These are phyloP conservation scores for Epichloe bromicola DNA, from an alignment of 2,329 filamentous ascomycete species.

Conservation along the genomic window DNA sequence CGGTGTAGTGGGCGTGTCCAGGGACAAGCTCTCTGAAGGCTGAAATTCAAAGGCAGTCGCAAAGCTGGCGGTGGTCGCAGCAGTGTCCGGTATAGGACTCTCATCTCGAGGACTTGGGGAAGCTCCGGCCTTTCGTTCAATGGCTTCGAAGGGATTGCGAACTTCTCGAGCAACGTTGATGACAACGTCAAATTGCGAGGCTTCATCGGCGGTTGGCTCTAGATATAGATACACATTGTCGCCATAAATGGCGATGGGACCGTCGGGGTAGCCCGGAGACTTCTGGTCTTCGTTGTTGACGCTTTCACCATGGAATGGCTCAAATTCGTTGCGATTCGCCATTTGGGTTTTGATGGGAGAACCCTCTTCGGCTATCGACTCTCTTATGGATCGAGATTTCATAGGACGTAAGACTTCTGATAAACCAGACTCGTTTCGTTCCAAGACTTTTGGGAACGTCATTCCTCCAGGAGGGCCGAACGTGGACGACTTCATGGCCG, in stretches of 20 bases:
- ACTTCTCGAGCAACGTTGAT: conserved; percentile 79
- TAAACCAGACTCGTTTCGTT: conserved; percentile 47
- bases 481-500: conserved; percentile 42
- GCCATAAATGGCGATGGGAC: conserved; percentile 69
- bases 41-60: conserved; percentile 48
- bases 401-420: conserved; percentile 44
- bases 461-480: conserved; percentile 51
- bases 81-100: conserved; percentile 39
- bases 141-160: conserved; percentile 52
- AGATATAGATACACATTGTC: conserved; percentile 68
- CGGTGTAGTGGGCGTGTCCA: conserved; percentile 40
- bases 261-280: conserved; percentile 69
- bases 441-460: conserved; percentile 47
- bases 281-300: conserved; percentile 68
- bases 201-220: conserved; percentile 67
- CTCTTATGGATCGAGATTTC: conserved; percentile 27
- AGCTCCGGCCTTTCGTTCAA: conserved; percentile 16
- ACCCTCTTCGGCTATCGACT: conserved; percentile 39
- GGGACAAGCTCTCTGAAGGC: conserved; percentile 20
- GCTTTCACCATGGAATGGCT: conserved; percentile 50
- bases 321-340: conserved; percentile 40
- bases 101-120: conserved; percentile 21
- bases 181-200: conserved; percentile 65
- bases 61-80: conserved; percentile 43
- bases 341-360: conserved; percentile 49